These are phyloP conservation scores for Stephania cephalantha DNA, from an alignment of 164 flowering plant genomes.

Conservation along the genomic window DNA sequence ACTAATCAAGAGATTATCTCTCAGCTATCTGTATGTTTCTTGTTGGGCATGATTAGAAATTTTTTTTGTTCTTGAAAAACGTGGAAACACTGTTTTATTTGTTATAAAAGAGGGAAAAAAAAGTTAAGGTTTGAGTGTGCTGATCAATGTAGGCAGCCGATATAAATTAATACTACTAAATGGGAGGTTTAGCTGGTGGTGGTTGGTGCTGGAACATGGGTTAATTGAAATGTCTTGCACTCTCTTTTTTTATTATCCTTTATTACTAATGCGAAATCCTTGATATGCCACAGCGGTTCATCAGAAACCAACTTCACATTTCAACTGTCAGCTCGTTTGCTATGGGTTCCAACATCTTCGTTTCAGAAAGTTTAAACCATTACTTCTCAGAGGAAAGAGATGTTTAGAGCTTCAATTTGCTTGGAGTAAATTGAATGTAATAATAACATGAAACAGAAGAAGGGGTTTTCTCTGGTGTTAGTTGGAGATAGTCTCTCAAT, in stretches of 20 bases:
- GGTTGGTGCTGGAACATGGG: background rate
- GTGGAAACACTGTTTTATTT: background rate
- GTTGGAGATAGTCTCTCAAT: constrained; percentile 9
- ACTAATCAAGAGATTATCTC: constrained; percentile 24
- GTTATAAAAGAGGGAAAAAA: background rate
- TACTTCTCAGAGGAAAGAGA: constrained; percentile 15
- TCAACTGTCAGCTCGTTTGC: constrained; percentile 14
- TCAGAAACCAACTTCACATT: constrained; percentile 22
- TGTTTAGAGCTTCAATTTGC: constrained; percentile 2
- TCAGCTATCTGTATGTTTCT: constrained; percentile 20
- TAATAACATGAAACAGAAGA: background rate
- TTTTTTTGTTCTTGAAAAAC: background rate
- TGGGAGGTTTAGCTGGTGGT: background rate
- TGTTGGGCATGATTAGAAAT: background rate
- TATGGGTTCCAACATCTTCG: constrained; percentile 16
- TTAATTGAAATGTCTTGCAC: background rate
- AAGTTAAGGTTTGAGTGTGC: background rate
- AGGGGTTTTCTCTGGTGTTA: background rate
- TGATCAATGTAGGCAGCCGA: background rate
- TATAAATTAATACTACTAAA: background rate
- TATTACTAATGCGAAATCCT: background rate
- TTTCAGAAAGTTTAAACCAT: constrained; percentile 19
- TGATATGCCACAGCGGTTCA: constrained; percentile 22
- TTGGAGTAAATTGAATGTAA: background rate
- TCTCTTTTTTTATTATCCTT: background rate